These are phyloP conservation scores for Mucor saturninus DNA, from an alignment of 371 early-diverging fungal genomes.

Conservation along the genomic window DNA sequence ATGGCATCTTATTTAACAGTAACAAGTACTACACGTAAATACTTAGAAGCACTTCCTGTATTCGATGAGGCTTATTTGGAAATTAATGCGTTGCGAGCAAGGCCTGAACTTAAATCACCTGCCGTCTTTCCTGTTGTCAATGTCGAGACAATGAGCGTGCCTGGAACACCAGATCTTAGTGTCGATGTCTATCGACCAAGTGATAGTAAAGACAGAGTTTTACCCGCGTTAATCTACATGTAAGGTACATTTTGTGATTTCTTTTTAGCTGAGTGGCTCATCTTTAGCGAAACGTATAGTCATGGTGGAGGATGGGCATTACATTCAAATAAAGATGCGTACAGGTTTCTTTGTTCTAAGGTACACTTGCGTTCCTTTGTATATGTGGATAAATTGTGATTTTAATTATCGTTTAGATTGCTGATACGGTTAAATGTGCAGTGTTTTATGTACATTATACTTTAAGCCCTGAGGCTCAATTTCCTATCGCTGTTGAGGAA, in stretches of 20 bases:
- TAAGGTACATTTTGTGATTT: slow-evolving; percentile 2
- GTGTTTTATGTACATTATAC: slow-evolving; percentile 30
- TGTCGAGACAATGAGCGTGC: background rate
- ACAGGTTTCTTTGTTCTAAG: slow-evolving; percentile 17
- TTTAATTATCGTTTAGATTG: slow-evolving; percentile 9
- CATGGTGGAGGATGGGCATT: slow-evolving; percentile 27
- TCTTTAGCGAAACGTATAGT: background rate
- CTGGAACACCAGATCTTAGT: background rate
- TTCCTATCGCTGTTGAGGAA: slow-evolving; percentile 36
- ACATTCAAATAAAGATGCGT: background rate
- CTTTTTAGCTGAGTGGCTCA: no score
- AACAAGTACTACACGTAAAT: background rate
- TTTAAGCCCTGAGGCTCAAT: slow-evolving; percentile 36
- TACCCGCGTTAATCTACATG: slow-evolving; percentile 27
- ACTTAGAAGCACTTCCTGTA: background rate
- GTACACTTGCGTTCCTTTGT: slow-evolving; percentile 2
- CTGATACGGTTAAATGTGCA: slow-evolving; percentile 20
- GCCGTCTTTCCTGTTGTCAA: background rate
- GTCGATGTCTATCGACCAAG: slow-evolving; percentile 21
- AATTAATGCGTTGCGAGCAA: background rate
- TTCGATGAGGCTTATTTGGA: slow-evolving; percentile 2
- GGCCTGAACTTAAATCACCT: slow-evolving; percentile 1
- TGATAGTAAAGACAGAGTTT: background rate
- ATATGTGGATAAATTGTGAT: background rate
- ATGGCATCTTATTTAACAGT: slow-evolving; percentile 17